A percentile compares a stretch with the other conserved stretches of the same genome.
These are phyloP conservation scores for Stachybotrys echinatus DNA, from an alignment of 2,329 filamentous ascomycete species.

Conservation along the genomic window DNA sequence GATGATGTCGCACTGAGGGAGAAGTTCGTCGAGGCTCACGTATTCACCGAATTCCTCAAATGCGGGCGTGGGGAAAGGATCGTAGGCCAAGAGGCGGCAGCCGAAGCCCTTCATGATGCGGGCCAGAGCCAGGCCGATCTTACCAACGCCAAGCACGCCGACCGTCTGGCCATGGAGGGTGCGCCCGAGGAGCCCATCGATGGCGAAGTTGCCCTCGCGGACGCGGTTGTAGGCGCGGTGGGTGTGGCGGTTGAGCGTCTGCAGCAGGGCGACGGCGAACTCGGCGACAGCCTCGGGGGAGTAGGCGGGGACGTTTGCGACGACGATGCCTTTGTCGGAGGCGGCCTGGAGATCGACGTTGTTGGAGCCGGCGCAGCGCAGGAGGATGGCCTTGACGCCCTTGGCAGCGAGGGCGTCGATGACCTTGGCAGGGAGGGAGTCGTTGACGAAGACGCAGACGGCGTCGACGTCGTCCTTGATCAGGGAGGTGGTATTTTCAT, in stretches of 20 bases:
- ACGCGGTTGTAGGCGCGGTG: conserved; percentile 65
- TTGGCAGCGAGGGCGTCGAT: conserved; percentile 41
- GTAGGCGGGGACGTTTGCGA: conserved; percentile 64
- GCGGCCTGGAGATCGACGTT: conserved; percentile 58
- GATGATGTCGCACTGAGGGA: conserved; percentile 54
- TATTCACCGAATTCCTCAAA: conserved; percentile 48
- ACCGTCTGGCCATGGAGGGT: conserved; percentile 62
- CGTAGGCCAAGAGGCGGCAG: conserved; percentile 56
- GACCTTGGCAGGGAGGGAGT: conserved; percentile 46
- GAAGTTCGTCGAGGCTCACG: conserved; percentile 46
- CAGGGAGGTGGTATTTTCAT: conserved; percentile 49
- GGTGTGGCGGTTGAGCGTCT: conserved; percentile 63
- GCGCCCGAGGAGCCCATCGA: conserved; percentile 57
- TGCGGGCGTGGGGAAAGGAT: conserved; percentile 46
- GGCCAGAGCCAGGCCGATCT: conserved; percentile 58
- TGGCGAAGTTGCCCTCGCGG: conserved; percentile 62
- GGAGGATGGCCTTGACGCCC: conserved; percentile 53
- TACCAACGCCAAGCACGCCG: conserved; percentile 59
- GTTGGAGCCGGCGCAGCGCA: conserved; percentile 66
- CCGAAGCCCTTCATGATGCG: conserved; percentile 61
- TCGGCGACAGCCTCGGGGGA: conserved; percentile 66
- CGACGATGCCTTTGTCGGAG: conserved; percentile 48
- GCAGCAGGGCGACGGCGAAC: conserved; percentile 62
- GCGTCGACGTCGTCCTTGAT: conserved; percentile 46
- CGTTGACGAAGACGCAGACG: conserved; percentile 66